Base-by-base conservation (phyloP, 306 rosid genomes). In the Fragaria nilgerrensis region DNA sequence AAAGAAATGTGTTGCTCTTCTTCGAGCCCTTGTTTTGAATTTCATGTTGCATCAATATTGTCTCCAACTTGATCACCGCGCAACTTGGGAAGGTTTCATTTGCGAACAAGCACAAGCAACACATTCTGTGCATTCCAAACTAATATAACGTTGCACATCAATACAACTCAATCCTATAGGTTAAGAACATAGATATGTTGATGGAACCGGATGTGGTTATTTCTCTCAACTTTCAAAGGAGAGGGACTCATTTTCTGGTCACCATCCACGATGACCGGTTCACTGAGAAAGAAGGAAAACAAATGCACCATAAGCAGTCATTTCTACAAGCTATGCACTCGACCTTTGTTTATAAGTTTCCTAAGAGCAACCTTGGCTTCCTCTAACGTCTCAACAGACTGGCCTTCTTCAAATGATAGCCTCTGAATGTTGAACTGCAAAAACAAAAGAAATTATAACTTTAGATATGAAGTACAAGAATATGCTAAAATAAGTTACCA, bases 321-420 rank as follows among this genome's bases (percentile, higher is more conserved):
- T 78, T 88, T 88, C 79, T 95, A 88, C 82, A 91, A 59, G 76
- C 91, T 91, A 84, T 73, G 83, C 32, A 87, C 90, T 68, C 84
- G 87, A 66, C 96, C 97, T 78, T 75, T 91, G 80, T 89, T 87
- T 79, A 92, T 81, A 74, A 92, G 74, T 83, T 89, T 91, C 94
- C 89, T 77, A 73, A 96, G 99, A 79, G 97, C 99, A 77, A 80
- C 88, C 85, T 96, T 96, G 62, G 99, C 99, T 85, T 96, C 94
- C 81, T 92, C 98, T 25, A 96, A 81, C 1, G 99, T 92, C 85
- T 96, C 98, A 32, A 96, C 93, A 48, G 83, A 75, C 68, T 92
- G 97, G 55, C 97, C 99, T 62, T 89, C 99, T 49, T 91, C 98
- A 79, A 96, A 96, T 72, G 99, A 87, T 87, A 96, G 80, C 80